Evolutionary conservation across 2,329 filamentous ascomycete genomes (phyloP).

Genomic region (Atkinsonella texensis): DNA sequence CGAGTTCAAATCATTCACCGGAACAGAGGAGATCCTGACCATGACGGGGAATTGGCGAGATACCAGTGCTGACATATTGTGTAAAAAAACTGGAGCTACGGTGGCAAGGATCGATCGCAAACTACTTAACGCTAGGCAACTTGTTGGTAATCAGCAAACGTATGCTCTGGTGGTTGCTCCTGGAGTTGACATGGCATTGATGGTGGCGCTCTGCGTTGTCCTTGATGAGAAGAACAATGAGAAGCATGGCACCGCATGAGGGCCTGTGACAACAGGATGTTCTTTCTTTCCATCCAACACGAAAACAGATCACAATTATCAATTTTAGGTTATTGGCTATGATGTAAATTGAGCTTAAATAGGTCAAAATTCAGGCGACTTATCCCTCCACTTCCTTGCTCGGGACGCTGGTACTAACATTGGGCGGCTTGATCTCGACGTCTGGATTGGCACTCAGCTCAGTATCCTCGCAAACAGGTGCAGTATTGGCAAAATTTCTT

Average conservation of each 20-base stretch:
- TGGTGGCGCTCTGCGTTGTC: conserved; percentile 19
- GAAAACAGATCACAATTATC: no score
- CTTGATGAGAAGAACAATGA: conserved; percentile 1
- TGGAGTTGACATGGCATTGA: conserved; percentile 35
- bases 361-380: no score
- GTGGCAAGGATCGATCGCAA: conserved; percentile 49
- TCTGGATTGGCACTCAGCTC: no score
- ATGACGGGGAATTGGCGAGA: conserved; percentile 54
- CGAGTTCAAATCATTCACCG: conserved; percentile 40
- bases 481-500: no score
- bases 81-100: conserved; percentile 33
- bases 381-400: no score
- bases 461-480: no score
- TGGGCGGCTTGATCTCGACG: no score
- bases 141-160: conserved; percentile 50
- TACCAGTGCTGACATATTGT: conserved; percentile 42
- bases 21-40: conserved; percentile 31
- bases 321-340: no score
- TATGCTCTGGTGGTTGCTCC: conserved; percentile 53
- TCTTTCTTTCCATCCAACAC: no score
- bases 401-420: no score
- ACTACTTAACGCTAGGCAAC: conserved; percentile 42
- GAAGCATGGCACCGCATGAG: background rate
- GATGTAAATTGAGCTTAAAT: no score
- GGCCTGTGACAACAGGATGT: no score